These are phyloP conservation scores for Rhizopogon vinicolor DNA, from an alignment of 768 basidiomycete species.

Conservation along the genomic window DNA sequence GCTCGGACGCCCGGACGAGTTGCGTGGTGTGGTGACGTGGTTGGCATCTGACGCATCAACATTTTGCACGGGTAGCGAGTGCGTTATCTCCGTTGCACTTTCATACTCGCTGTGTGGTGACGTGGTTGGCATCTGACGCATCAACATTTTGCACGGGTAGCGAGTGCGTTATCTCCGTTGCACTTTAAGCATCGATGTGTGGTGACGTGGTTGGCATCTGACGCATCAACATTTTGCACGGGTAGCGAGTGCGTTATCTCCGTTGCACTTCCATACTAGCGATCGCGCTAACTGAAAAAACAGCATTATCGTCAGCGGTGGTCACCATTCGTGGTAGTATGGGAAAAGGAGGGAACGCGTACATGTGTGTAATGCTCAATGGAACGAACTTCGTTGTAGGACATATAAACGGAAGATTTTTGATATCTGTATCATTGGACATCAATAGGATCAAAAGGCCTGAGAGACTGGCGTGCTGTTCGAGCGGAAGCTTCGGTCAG, in stretches of 20 bases:
- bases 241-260: slow-evolving; percentile 67
- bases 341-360: too few relatives aligned
- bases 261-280: background rate
- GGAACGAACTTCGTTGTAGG: background rate
- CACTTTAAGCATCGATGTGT: too few relatives aligned
- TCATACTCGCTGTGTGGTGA: too few relatives aligned
- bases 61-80: slow-evolving; percentile 84
- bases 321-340: slow-evolving; percentile 26
- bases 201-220: too few relatives aligned
- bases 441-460: too few relatives aligned
- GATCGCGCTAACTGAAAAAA: background rate
- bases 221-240: slow-evolving; percentile 75
- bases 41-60: slow-evolving; percentile 71
- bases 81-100: slow-evolving; percentile 23
- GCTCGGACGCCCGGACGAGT: slow-evolving; percentile 66
- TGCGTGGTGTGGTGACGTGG: slow-evolving; percentile 70
- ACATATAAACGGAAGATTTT: background rate
- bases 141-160: slow-evolving; percentile 78
- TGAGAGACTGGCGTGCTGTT: too few relatives aligned
- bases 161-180: slow-evolving; percentile 49
- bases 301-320: slow-evolving; percentile 28
- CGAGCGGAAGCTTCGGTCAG: too few relatives aligned
- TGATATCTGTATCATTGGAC: background rate
- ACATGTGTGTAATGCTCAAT: background rate
- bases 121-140: slow-evolving; percentile 71